A percentile compares a stretch with the other conserved stretches of the same genome.
phyloP scores from a whole-genome alignment of 2,329 filamentous ascomycete genomes.

The Parascedosporium putredinis region DNA sequence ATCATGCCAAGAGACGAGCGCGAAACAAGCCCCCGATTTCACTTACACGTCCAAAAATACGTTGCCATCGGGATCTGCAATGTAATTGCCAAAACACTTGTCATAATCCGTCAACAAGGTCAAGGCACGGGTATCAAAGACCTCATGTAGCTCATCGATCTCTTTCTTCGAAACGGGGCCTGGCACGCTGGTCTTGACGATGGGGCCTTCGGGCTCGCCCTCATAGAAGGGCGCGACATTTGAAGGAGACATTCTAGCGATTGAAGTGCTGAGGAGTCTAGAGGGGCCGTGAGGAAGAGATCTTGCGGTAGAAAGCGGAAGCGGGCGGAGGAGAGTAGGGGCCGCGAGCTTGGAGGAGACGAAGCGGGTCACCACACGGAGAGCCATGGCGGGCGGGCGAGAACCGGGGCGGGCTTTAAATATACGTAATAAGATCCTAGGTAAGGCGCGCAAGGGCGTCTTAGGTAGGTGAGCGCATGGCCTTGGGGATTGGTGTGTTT shows the following conservation, averaged over 20 bases:
- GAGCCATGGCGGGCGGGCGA: slow-evolving; percentile 1
- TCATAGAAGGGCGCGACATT: slow-evolving; percentile 24
- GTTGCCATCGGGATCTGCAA: slow-evolving; percentile 63
- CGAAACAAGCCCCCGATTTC: neutral
- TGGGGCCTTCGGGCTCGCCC: slow-evolving; percentile 41
- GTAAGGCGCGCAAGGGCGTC: no score
- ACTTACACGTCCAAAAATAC: slow-evolving; percentile 60
- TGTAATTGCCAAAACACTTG: slow-evolving; percentile 71
- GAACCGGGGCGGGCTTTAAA: neutral
- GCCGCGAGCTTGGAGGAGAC: neutral
- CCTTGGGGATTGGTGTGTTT: neutral
- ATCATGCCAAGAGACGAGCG: neutral
- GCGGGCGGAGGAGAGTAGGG: neutral
- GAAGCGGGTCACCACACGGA: slow-evolving; percentile 1
- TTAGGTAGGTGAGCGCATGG: no score
- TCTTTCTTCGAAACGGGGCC: slow-evolving; percentile 63
- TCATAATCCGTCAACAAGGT: slow-evolving; percentile 74
- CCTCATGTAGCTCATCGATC: slow-evolving; percentile 60
- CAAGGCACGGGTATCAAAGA: slow-evolving; percentile 77
- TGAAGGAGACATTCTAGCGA: neutral
- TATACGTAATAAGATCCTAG: neutral
- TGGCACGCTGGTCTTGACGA: slow-evolving; percentile 54
- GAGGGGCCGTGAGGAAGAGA: no score
- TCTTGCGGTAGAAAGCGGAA: neutral
- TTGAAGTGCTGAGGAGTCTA: neutral